These are phyloP conservation scores for Abelmoschus esculentus DNA, from an alignment of 345 rosid species.

Conservation along the genomic window DNA sequence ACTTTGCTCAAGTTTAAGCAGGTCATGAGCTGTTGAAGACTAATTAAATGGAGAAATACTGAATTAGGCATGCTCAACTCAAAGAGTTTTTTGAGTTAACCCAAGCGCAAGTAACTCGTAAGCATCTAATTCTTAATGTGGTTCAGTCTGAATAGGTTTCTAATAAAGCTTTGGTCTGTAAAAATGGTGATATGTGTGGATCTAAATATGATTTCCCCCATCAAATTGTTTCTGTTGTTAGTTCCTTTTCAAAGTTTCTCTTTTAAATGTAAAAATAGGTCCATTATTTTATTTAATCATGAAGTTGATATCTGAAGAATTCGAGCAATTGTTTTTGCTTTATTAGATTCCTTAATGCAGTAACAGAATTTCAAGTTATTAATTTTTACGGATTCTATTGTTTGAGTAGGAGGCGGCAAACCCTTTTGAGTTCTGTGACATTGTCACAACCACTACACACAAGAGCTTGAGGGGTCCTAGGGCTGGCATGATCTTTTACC, in stretches of 20 bases:
- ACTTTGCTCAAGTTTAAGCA: too few relatives aligned
- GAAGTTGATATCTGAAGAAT: not conserved
- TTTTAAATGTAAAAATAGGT: not conserved
- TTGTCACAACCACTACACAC: slow-evolving; percentile 99
- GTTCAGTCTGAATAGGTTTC: not conserved
- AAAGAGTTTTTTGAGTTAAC: too few relatives aligned
- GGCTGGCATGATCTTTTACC: slow-evolving; percentile 98
- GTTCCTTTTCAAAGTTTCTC: not conserved
- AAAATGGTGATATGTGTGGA: not conserved
- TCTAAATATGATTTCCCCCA: slow-evolving; percentile 82
- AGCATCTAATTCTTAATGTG: not conserved
- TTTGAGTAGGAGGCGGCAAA: slow-evolving; percentile 75
- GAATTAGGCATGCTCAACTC: too few relatives aligned
- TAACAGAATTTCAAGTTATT: not conserved
- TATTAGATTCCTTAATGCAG: not conserved
- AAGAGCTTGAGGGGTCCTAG: slow-evolving; percentile 99
- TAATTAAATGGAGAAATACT: too few relatives aligned
- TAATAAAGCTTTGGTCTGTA: not conserved
- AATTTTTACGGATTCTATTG: not conserved
- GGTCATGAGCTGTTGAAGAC: too few relatives aligned
- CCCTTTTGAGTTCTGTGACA: slow-evolving; percentile 92
- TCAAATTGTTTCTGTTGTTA: slow-evolving; percentile 4
- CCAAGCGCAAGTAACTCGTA: too few relatives aligned
- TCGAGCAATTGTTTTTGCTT: not conserved
- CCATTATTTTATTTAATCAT: not conserved